Conservation (phyloP, 2,329 filamentous ascomycete species). For the Aspergillus japonicus region DNA sequence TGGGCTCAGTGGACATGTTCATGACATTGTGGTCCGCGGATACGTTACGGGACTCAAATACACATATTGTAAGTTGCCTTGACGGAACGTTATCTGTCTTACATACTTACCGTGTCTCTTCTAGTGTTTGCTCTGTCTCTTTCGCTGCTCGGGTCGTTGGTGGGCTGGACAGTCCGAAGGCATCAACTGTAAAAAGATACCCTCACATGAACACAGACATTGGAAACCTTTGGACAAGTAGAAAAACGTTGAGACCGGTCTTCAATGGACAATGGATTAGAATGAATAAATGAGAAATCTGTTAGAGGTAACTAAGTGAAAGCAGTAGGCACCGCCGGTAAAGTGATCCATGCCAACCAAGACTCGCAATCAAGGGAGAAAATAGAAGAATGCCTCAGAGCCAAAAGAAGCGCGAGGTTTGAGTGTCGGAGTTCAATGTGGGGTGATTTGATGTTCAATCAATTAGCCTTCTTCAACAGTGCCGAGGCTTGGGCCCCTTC, state of each 20-base stretch:
- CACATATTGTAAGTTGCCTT: slow-evolving; percentile 10
- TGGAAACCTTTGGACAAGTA: background rate
- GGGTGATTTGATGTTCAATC: background rate
- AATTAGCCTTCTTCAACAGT: background rate
- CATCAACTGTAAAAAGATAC: slow-evolving; percentile 1
- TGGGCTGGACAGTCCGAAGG: slow-evolving; percentile 8
- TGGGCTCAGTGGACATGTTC: slow-evolving; percentile 6
- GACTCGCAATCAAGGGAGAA: too few species aligned
- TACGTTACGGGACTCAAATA: slow-evolving; percentile 14
- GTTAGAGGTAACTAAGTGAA: too few species aligned
- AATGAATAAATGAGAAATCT: too few species aligned
- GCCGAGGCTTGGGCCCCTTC: background rate
- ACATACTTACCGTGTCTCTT: background rate
- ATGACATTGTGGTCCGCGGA: slow-evolving; percentile 8
- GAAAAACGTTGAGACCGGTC: background rate
- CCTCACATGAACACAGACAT: too few species aligned
- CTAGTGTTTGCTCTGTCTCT: slow-evolving; percentile 1
- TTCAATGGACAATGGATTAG: background rate
- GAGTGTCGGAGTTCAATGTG: too few species aligned
- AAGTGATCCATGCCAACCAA: too few species aligned
- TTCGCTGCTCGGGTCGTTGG: slow-evolving; percentile 7
- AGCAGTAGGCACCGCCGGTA: too few species aligned
- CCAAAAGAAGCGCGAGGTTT: too few species aligned
- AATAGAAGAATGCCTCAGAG: too few species aligned
- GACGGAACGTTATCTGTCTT: background rate